A percentile compares a stretch with the other conserved stretches of the same genome.
These are phyloP conservation scores for Gaultheria prostrata DNA, from an alignment of 148 eudicot species.

Conservation along the genomic window DNA sequence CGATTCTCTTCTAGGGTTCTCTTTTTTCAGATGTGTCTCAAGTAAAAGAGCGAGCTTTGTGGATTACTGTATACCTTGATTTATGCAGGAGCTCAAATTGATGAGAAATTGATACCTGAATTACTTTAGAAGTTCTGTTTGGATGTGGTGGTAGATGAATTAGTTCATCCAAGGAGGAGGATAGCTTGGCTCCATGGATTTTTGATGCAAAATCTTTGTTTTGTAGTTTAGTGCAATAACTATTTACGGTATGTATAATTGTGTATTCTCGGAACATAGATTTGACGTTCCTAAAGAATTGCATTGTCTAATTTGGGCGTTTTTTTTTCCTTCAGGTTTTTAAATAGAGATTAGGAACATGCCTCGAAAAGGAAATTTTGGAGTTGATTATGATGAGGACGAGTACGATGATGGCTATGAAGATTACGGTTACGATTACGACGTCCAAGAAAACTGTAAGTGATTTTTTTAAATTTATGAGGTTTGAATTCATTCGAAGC, in stretches of 20 bases:
- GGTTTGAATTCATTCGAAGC: not conserved
- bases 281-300: not conserved
- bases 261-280: not conserved
- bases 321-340: not conserved
- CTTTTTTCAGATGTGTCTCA: not conserved
- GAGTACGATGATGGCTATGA: slow-evolving; percentile 37
- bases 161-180: not conserved
- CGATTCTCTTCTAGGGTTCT: not conserved
- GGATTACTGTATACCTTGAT: not conserved
- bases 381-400: slow-evolving; percentile 60
- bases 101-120: not conserved
- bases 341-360: slow-evolving; percentile 30
- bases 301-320: not conserved
- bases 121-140: not conserved
- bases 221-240: not conserved
- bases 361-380: slow-evolving; percentile 77
- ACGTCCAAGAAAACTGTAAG: slow-evolving; percentile 47
- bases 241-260: not conserved
- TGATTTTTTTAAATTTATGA: not conserved
- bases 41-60: not conserved
- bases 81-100: not conserved
- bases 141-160: not conserved
- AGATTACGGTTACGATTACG: slow-evolving; percentile 42
- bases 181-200: not conserved
- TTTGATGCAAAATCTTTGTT: not conserved